Base-by-base conservation (phyloP, 139 green algal species). In the Pseudopediastrum boryanum region DNA sequence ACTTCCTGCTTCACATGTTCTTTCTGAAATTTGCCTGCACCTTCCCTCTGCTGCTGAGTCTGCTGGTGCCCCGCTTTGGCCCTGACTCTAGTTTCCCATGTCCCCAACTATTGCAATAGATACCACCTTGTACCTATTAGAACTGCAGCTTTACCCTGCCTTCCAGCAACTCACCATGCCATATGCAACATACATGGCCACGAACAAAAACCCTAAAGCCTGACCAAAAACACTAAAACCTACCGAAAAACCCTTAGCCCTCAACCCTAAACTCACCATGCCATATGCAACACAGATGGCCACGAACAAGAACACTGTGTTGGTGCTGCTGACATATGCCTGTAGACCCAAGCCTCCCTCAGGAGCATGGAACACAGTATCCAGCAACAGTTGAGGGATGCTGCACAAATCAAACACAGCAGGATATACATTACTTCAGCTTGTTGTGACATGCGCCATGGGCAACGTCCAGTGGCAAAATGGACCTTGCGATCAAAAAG, bases 251-350 rank as follows among this genome's bases (percentile, higher is more conserved):
- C 19, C 19, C 48, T 58, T 58, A 58, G 48, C 21, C 19, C 21
- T 58, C 48, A 58, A 48, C 66, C 89, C n/a, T n/a, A n/a, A n/a
- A n/a, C n/a, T 68, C 81, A 94, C 90, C 78, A 95, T 86, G 69
- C 87, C 93, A 65, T 95, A 96, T 1, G 85, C 88, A 4, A 94
- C 85, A 50, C 85, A 91, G 48, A 84, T 66, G 2, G 92, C 85
- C 16, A 94, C 84, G 75, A 95, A 97, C 2, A 97, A 76, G 75
- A 91, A 97, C 43, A 97, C 88, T 2, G 90, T 93, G 88, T 95
- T 97, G 88, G 91, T 89, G 2, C 77, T 50, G 0, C 67, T 76
- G 33, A 94, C 93, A 84, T 96, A 97, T 0, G 90, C 62, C 71
- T 86, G 76, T 56, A 95, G 85, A 10, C 83, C 86, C 19, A 89